Evolutionary conservation across 345 rosid genomes (phyloP), one percentile per base, ranked within the genome.

Genomic region (Firmiana major): DNA sequence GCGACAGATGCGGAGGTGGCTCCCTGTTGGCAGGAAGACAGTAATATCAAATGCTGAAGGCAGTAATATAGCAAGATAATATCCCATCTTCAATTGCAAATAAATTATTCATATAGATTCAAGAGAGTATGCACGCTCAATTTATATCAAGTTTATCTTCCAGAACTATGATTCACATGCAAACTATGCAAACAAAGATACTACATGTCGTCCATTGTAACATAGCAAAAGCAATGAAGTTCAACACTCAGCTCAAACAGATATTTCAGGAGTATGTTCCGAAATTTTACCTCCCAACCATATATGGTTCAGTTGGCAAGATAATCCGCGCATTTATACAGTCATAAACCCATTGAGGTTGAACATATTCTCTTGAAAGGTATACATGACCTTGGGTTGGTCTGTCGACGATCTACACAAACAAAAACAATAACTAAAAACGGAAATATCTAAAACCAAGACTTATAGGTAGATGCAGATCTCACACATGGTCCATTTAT

Each of bases 331-430:
- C 86, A 86, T 93, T 93, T 77, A 93, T 84, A 46, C 90, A 93
- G 78, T 95, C 98, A 65, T 79, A 89, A 74, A 95, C 80, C 99
- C 98, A 95, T 79, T 93, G 98, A 64, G 99, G 99, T 77, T 93
- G 99, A 66, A 93, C 86, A 87, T 93, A 92, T 65, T 88, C 91
- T 83, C 94, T 88, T 19, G 98, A 93, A 19, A 95, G 89, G 79
- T 88, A 90, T 73, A 75, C 46, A 80, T 95, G 99, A 75, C 93
- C 96, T 63, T 89, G 94, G 19, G 85, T 89, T 67, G 99, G 97
- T 78, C 92, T 88, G 80, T 94, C 98, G 26, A 94, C 91, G 73
- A 94, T 88, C 98, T 94, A 88, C 78, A 86, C 34, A 77, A 73
- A 53, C 51, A 24, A 80, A 63, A 77, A 58, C 3, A 60, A 24